Percentiles rank a stretch among this genome's conserved stretches.
These are phyloP conservation scores for Blastobotrys apis DNA, from an alignment of 1,139 yeast genomes.

Conservation along the genomic window DNA sequence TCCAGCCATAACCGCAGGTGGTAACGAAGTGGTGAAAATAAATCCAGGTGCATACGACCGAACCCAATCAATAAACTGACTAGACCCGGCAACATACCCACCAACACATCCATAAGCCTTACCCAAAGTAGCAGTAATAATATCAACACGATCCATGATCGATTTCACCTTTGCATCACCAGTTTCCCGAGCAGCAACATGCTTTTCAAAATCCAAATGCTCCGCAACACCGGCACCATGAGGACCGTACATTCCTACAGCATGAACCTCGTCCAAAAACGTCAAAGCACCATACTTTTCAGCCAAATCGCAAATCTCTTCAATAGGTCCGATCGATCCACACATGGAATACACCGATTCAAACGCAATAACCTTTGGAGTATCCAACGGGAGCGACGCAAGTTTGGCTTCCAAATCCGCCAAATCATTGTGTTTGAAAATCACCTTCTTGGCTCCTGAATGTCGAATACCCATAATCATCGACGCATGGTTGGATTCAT, in stretches of 20 bases:
- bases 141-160: slow-evolving; percentile 85
- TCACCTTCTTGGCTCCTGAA: slow-evolving; percentile 81
- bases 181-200: too few species aligned
- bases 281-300: slow-evolving; percentile 97
- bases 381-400: slow-evolving; percentile 71
- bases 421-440: slow-evolving; percentile 88
- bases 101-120: slow-evolving; percentile 97
- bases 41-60: slow-evolving; percentile 97
- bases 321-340: slow-evolving; percentile 93
- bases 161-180: slow-evolving; percentile 44
- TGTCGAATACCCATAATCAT: slow-evolving; percentile 95
- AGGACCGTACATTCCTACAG: slow-evolving; percentile 98
- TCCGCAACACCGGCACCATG: slow-evolving; percentile 99
- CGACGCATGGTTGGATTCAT: slow-evolving; percentile 91
- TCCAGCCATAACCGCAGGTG: slow-evolving; percentile 98
- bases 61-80: slow-evolving; percentile 83
- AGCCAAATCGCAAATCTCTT: slow-evolving; percentile 89
- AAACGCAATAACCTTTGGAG: slow-evolving; percentile 93
- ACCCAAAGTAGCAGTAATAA: slow-evolving; percentile 96
- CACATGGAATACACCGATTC: slow-evolving; percentile 98
- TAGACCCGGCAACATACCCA: slow-evolving; percentile 91
- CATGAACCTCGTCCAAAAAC: slow-evolving; percentile 96
- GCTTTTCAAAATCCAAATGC: slow-evolving; percentile 83
- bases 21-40: slow-evolving; percentile 91
- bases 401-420: slow-evolving; percentile 73